Conservation (phyloP, 768 basidiomycete genomes). For the Glaciozyma antarctica region DNA sequence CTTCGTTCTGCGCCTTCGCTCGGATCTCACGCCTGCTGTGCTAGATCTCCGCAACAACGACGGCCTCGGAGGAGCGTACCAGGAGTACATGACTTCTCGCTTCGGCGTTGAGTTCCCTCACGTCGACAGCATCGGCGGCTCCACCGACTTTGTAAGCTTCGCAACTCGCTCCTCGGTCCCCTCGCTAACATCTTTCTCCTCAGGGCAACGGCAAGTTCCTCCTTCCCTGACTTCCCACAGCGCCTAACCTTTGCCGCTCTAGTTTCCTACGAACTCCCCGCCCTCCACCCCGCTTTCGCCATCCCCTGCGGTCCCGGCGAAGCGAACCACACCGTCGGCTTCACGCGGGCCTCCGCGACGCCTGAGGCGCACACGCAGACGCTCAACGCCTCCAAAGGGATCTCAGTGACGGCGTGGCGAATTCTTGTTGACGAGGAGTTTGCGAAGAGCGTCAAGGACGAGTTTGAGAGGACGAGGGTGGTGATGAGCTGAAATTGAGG, state of each 20-base stretch:
- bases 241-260: not conserved
- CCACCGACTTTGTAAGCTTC: not conserved
- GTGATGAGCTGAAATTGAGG: too few relatives aligned
- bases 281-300: not conserved
- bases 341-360: not conserved
- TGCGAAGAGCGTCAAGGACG: not conserved
- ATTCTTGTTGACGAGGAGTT: not conserved
- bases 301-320: not conserved
- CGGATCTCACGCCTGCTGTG: too few relatives aligned
- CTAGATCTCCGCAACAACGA: not conserved
- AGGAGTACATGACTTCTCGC: not conserved
- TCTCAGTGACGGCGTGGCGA: not conserved
- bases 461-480: not conserved
- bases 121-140: not conserved
- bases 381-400: not conserved
- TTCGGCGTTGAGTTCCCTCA: not conserved
- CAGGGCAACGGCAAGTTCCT: not conserved
- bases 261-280: not conserved
- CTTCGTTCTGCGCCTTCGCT: too few relatives aligned
- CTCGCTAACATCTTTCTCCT: not conserved
- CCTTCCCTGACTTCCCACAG: not conserved
- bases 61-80: not conserved
- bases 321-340: not conserved
- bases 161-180: too few relatives aligned
- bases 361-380: conserved; percentile 2